Percentiles rank a stretch among this genome's conserved stretches.
Conservation (phyloP, 768 basidiomycete genomes). For the Lactarius akahatsu region DNA sequence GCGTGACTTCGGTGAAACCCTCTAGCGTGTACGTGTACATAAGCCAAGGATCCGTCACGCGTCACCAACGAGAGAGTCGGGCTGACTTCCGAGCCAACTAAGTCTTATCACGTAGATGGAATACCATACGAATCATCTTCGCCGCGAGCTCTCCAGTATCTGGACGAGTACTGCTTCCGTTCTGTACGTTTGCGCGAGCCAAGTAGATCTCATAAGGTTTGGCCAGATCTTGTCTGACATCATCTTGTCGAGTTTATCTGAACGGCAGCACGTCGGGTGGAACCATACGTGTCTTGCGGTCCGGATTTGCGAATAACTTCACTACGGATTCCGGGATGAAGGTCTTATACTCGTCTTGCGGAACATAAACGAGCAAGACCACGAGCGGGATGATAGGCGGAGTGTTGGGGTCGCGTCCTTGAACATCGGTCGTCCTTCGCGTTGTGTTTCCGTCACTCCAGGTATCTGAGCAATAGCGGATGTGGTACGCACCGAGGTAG, state of each 20-base stretch:
- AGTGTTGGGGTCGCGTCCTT: conserved; percentile 79
- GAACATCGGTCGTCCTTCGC: conserved; percentile 50
- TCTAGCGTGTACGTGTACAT: conserved; percentile 25
- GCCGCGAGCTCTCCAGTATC: conserved; percentile 74
- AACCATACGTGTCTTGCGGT: conserved; percentile 92
- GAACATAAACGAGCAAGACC: conserved; percentile 70
- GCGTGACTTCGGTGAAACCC: conserved; percentile 40
- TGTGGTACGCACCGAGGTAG: conserved; percentile 58
- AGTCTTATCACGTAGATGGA: conserved; percentile 17
- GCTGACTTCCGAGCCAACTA: conserved; percentile 40
- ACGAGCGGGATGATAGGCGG: conserved; percentile 80
- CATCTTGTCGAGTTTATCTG: conserved; percentile 79
- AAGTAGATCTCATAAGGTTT: conserved; percentile 61
- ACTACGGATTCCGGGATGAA: conserved; percentile 74
- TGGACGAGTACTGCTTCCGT: conserved; percentile 86
- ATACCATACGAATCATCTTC: conserved; percentile 62
- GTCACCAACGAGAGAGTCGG: conserved; percentile 42
- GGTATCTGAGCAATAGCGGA: not conserved
- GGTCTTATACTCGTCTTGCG: conserved; percentile 66
- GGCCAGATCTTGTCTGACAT: conserved; percentile 92
- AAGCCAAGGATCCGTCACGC: conserved; percentile 25
- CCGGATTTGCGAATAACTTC: conserved; percentile 83
- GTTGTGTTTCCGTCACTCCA: not conserved
- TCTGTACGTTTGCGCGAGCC: conserved; percentile 42
- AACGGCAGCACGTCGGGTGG: conserved; percentile 84